Evolutionary conservation across 2,329 filamentous ascomycete genomes (phyloP).

Genomic region (Myriangium duriaei): DNA sequence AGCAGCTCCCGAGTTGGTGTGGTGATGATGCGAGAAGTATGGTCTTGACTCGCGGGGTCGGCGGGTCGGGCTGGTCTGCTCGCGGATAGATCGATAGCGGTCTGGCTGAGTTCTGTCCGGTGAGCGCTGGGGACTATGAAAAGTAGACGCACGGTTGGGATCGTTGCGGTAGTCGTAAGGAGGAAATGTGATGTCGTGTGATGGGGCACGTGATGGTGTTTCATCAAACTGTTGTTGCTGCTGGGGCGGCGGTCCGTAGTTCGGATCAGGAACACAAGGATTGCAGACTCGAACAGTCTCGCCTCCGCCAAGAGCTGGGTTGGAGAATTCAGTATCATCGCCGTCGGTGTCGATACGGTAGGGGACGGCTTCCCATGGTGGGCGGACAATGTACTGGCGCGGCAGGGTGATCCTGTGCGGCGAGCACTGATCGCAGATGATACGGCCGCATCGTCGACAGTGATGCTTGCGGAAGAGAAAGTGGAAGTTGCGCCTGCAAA

Average conservation of each 20-base stretch:
- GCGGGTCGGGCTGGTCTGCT: slow-evolving; percentile 4
- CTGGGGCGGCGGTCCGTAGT: slow-evolving; percentile 11
- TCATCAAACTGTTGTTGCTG: slow-evolving; percentile 4
- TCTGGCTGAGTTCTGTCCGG: slow-evolving; percentile 6
- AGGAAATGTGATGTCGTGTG: slow-evolving; percentile 8
- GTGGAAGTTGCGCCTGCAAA: slow-evolving; percentile 67
- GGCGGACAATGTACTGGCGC: slow-evolving; percentile 79
- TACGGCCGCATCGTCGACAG: slow-evolving; percentile 86
- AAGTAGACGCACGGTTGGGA: slow-evolving; percentile 1
- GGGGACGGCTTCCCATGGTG: slow-evolving; percentile 37
- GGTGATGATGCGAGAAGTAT: slow-evolving; percentile 5
- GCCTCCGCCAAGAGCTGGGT: slow-evolving; percentile 47
- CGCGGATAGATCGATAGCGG: slow-evolving; percentile 4
- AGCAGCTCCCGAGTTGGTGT: not conserved
- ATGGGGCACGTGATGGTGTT: slow-evolving; percentile 12
- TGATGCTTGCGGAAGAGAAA: slow-evolving; percentile 87
- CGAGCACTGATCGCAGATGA: slow-evolving; percentile 82
- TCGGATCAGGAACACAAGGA: slow-evolving; percentile 56
- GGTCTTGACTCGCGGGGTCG: slow-evolving; percentile 2
- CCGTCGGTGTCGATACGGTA: slow-evolving; percentile 29
- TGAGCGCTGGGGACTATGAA: slow-evolving; percentile 5
- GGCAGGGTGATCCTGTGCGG: slow-evolving; percentile 93
- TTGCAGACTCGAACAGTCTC: slow-evolving; percentile 60
- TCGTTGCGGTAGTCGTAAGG: slow-evolving; percentile 5
- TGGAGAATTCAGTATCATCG: slow-evolving; percentile 23